Evolutionary conservation across 2,329 filamentous ascomycete species (phyloP).

Genomic region (Aphanoascus verrucosus): DNA sequence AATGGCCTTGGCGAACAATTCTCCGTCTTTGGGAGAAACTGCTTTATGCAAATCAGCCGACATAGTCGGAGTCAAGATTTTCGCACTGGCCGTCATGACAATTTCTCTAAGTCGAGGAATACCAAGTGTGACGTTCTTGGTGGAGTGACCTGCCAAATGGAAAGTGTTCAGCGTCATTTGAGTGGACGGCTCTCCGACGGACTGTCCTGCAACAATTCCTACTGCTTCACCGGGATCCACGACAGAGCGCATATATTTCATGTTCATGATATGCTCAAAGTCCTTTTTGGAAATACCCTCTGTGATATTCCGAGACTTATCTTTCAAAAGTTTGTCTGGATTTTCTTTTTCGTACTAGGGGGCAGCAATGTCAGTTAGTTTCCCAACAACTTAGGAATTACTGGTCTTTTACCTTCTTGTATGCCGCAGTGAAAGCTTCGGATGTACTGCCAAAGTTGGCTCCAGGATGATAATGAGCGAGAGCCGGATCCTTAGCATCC

Average conservation of each 20-base stretch:
- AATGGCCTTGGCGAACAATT: conserved; percentile 83
- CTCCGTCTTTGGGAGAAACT: conserved; percentile 55
- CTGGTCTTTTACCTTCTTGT: conserved; percentile 53
- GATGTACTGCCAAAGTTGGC: conserved; percentile 71
- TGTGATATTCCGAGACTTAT: conserved; percentile 40
- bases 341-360: conserved; percentile 65
- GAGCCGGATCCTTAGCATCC: conserved; percentile 62
- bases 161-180: conserved; percentile 99
- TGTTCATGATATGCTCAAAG: conserved; percentile 72
- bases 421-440: conserved; percentile 65
- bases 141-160: conserved; percentile 95
- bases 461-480: conserved; percentile 62
- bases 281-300: conserved; percentile 53
- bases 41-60: conserved; percentile 68
- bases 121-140: conserved; percentile 97
- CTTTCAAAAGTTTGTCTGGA: conserved; percentile 47
- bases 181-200: conserved; percentile 90
- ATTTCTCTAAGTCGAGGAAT: conserved; percentile 96
- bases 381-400: neutral
- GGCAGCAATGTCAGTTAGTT: conserved; percentile 1
- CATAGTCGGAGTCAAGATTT: conserved; percentile 70
- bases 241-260: conserved; percentile 85
- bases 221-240: conserved; percentile 94
- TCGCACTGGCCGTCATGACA: conserved; percentile 86
- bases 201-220: conserved; percentile 92